Evolutionary conservation across 2,329 filamentous ascomycete genomes (phyloP), one percentile per base, ranked within the genome.

Genomic region (Ampelomyces quisqualis): DNA sequence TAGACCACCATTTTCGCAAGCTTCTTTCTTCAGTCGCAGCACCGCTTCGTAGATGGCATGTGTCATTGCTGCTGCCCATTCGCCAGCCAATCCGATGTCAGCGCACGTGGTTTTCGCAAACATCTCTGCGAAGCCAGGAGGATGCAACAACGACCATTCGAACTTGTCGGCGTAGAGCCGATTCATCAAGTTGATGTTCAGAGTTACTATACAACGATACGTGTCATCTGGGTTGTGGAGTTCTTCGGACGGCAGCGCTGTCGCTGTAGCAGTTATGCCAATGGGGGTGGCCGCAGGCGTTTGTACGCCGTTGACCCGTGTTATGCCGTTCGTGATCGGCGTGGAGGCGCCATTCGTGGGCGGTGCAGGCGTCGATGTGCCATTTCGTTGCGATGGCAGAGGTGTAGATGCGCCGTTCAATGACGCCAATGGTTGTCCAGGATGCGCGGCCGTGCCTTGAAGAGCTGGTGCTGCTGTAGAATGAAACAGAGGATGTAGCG

Each of bases 31-130:
- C 21, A 96, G 73, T 32, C 88, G 86, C 49, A 97, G 70, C 0
- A 94, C 90, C 7, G 93, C 88, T 69, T 98, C 93, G 68, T 97
- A 97, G 55, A 98, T 97, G 22, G 90, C 93, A 63, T 96, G 91
- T 10, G 93, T 88, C 74, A 98, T 88, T 20, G 89, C 88, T 3
- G 90, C 87, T 4, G 95, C 82, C 90, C 93, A 98, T 71, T 98
- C 93, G 31, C 90, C 89, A 5, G 84, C 78, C 38, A 98, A 74
- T 5, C 91, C 91, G 7, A 98, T 75, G 64, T 98, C 93, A 19
- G 89, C 87, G 64, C 93, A 97, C 0, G 93, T 97, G 51, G 89
- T 82, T 63, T 88, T 89, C 22, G 93, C 90, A 66, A 97, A 97
- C 9, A 85, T 82, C 67, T 98, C 91, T 0, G 93, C 89, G 28